These are phyloP conservation scores for Psilocybe subaeruginosa DNA, from an alignment of 768 basidiomycete species.

Conservation along the genomic window DNA sequence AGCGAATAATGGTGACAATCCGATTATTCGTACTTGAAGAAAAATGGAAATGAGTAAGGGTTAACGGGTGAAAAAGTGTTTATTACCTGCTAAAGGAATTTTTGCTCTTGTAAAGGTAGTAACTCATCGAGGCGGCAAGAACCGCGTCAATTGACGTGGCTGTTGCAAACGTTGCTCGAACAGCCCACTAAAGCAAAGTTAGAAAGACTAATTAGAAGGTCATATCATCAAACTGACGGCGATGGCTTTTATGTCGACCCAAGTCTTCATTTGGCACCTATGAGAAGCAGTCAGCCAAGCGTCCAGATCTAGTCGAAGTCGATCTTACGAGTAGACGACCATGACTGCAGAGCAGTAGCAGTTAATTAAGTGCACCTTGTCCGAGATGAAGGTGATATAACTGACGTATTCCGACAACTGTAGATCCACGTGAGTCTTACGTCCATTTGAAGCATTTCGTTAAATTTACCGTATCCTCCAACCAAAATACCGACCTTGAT, in stretches of 20 bases:
- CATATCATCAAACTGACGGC: conserved; percentile 24
- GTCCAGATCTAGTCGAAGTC: background rate
- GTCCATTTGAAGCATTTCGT: background rate
- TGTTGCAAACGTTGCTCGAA: conserved; percentile 40
- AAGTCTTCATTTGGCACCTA: conserved; percentile 32
- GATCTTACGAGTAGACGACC: conserved; percentile 35
- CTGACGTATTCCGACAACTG: conserved; percentile 15
- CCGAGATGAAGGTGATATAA: background rate
- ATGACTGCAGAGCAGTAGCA: conserved; percentile 22
- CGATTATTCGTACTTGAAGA: conserved; percentile 29
- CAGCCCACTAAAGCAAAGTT: conserved; percentile 34
- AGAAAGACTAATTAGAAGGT: background rate
- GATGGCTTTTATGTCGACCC: conserved; percentile 30
- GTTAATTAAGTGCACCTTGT: too few species aligned
- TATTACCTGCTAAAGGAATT: conserved; percentile 21
- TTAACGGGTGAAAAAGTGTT: too few species aligned
- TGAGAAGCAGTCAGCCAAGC: background rate
- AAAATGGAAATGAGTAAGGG: background rate
- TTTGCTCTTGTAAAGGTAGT: conserved; percentile 29
- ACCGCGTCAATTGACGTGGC: conserved; percentile 44
- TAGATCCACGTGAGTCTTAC: background rate
- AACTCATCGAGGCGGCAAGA: conserved; percentile 34
- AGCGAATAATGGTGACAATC: conserved; percentile 35
- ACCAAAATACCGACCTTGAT: conserved; percentile 31
- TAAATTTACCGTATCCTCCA: conserved; percentile 37